phyloP scores from a whole-genome alignment of 192 early-diverging fungal species.

The Backusella macrospora region DNA sequence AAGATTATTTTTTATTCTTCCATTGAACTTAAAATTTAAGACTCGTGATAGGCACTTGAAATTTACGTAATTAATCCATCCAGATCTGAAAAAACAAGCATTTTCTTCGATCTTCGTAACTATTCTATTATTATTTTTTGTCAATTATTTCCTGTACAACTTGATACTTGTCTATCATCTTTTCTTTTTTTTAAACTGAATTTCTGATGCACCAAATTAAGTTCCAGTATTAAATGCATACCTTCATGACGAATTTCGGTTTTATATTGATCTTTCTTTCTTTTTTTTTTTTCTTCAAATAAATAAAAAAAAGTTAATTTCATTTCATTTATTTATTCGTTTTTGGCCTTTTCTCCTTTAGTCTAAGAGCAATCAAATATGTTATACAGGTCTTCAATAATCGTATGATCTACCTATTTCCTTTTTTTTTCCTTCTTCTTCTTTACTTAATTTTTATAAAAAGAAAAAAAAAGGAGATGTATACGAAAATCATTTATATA shows the following conservation, averaged over 20 bases:
- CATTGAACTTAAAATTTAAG: neutral
- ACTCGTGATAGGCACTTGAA: slow-evolving; percentile 8
- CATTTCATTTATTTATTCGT: too few relatives aligned
- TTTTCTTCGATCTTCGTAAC: neutral
- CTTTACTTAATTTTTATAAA: too few relatives aligned
- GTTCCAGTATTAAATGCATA: slow-evolving; percentile 1
- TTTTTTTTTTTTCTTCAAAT: too few relatives aligned
- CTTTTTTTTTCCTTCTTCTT: too few relatives aligned
- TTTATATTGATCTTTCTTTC: too few relatives aligned
- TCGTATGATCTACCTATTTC: too few relatives aligned
- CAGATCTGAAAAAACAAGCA: neutral
- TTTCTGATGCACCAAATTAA: neutral
- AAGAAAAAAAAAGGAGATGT: too few relatives aligned
- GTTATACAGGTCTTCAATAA: too few relatives aligned
- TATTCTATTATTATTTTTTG: neutral
- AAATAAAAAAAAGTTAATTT: too few relatives aligned
- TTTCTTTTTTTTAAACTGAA: neutral
- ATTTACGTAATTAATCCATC: neutral
- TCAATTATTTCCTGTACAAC: neutral
- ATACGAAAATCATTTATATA: too few relatives aligned
- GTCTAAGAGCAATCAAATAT: too few relatives aligned
- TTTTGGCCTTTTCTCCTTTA: too few relatives aligned
- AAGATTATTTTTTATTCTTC: neutral
- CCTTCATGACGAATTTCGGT: neutral
- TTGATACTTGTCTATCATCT: neutral